Evolutionary conservation across 2,329 filamentous ascomycete species (phyloP).

Genomic region (Rhynchosporium secalis): DNA sequence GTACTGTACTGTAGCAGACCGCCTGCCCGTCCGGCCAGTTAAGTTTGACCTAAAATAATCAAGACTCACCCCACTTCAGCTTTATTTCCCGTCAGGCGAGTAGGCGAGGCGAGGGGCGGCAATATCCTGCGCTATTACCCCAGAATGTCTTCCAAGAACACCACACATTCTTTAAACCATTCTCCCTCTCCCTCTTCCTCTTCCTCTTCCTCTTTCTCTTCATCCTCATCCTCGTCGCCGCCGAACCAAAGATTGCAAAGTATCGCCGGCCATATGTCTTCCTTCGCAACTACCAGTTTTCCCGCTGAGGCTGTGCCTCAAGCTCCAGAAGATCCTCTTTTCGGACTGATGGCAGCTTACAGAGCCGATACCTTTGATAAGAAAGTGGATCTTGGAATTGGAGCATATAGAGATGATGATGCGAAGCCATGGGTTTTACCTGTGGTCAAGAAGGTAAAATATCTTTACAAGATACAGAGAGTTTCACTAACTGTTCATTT

Average conservation of each 20-base stretch:
- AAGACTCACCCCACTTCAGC: slow-evolving; percentile 3
- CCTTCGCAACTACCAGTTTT: slow-evolving; percentile 61
- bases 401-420: slow-evolving; percentile 91
- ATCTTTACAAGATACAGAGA: slow-evolving; percentile 2
- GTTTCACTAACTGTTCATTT: slow-evolving; percentile 23
- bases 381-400: slow-evolving; percentile 91
- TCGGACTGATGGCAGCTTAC: slow-evolving; percentile 88
- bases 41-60: slow-evolving; percentile 7
- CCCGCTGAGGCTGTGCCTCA: slow-evolving; percentile 76
- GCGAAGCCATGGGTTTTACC: slow-evolving; percentile 97
- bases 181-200: slow-evolving; percentile 1
- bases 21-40: neutral
- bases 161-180: slow-evolving; percentile 8
- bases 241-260: slow-evolving; percentile 56
- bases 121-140: neutral
- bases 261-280: slow-evolving; percentile 69
- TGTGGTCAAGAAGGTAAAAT: slow-evolving; percentile 86
- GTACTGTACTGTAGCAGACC: neutral
- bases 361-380: slow-evolving; percentile 71
- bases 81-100: neutral
- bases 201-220: slow-evolving; percentile 9
- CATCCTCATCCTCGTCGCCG: slow-evolving; percentile 36
- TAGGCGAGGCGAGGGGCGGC: too few species aligned
- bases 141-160: slow-evolving; percentile 22
- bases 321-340: slow-evolving; percentile 92